These are phyloP conservation scores for Metschnikowia drakensbergensis DNA, from an alignment of 805 yeast species.

Conservation along the genomic window DNA sequence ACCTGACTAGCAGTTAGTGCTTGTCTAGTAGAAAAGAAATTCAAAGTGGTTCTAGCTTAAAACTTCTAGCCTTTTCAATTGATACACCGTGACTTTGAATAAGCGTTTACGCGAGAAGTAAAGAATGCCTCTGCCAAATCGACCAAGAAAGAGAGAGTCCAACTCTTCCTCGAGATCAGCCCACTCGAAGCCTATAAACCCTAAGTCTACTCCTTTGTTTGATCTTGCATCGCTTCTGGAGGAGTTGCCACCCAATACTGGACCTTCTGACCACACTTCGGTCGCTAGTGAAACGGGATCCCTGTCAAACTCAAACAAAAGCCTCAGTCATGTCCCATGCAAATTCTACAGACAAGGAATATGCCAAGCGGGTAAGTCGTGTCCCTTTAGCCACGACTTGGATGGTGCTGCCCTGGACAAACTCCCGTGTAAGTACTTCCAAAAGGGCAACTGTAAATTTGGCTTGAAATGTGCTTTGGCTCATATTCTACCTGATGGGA, in stretches of 20 bases:
- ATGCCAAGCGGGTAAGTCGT: constrained; percentile 89
- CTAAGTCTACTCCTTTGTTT: constrained; percentile 7
- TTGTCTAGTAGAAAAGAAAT: no score
- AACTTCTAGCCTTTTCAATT: no score
- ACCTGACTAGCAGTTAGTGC: no score
- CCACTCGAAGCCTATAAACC: background rate
- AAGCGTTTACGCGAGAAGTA: background rate
- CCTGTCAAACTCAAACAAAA: constrained; percentile 29
- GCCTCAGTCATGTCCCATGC: constrained; percentile 92
- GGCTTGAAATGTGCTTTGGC: constrained; percentile 94
- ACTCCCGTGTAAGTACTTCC: constrained; percentile 86
- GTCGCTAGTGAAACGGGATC: constrained; percentile 8
- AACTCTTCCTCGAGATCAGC: background rate
- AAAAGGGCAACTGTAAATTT: constrained; percentile 94
- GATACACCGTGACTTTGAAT: background rate
- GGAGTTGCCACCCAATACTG: constrained; percentile 18
- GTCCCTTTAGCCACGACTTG: constrained; percentile 84
- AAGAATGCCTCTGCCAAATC: constrained; percentile 3
- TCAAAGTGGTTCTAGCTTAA: no score
- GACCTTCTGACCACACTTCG: constrained; percentile 13
- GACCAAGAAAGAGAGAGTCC: background rate
- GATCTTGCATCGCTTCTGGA: constrained; percentile 11
- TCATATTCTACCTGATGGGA: constrained; percentile 84
- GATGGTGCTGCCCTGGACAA: constrained; percentile 52
- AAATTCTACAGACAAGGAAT: constrained; percentile 88